Base-by-base conservation (phyloP, 768 basidiomycete genomes). In the Amanita rimosa region DNA sequence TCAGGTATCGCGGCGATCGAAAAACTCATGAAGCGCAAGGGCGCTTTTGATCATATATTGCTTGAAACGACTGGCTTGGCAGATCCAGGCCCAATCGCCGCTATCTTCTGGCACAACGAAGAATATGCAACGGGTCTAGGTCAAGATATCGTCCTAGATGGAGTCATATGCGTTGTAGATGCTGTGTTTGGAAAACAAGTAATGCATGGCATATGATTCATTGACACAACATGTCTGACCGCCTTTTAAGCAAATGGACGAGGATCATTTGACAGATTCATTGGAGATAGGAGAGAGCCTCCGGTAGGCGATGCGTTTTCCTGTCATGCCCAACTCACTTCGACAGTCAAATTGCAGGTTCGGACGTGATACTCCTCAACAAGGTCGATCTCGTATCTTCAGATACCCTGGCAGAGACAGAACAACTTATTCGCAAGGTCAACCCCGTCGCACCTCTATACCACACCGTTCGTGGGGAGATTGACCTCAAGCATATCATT, bases 31-130 rank as follows among this genome's bases (percentile, higher is more conserved):
- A 68, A 75, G 55, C 76, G 79, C 47, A 90, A 85, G 58, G 92
- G 91, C 21, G 76, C 78, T 1, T 94, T 98, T 60, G 96, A 98
- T 65, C 85, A 97, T 63, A 96, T 99, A 54, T 68, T 99, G 37
- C 73, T 99, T 13, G 96, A 99, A 66, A 88, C 95, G 1, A 98
- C 96, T 0, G 95, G 95, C 0, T 72, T 98, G 6, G 95, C 95
- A 8, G 95, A 98, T 68, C 95, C 95, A 50, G 85, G 84, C n/a
- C 85, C 87, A 2, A 91, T 91, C 47, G 88, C 89, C 0, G 78
- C 83, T 0, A 79, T 88, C 68, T 89, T 90, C 61, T 91, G 87
- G 87, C 77, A 79, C 29, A 91, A 90, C 55, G 87, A 91, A 58
- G 88, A 90, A 56, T 90, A 75, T 55, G 72, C 85, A 0, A 69